Evolutionary conservation across 768 basidiomycete species (phyloP), one percentile per base, ranked within the genome.

Genomic region (Amanita thiersii): DNA sequence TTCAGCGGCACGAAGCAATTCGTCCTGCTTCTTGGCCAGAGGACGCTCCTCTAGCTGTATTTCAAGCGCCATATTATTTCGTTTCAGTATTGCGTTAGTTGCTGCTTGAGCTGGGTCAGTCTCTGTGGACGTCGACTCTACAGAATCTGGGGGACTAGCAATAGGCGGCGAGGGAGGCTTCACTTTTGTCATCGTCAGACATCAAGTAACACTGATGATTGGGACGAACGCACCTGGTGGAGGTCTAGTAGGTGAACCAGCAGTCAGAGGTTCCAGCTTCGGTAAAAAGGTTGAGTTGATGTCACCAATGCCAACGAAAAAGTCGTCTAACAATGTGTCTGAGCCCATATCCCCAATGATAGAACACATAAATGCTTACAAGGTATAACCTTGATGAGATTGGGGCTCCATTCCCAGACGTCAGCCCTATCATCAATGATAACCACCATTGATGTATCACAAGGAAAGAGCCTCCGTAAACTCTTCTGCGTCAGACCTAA

Each of bases 381-480:
- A 42, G 94, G 94, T 17, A 97, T 78, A 44, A 98, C 94, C 68
- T 97, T 94, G 57, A 98, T 75, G 28, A 99, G 71, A 61, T 99
- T 97, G 2, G 93, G 91, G 54, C 87, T 87, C 78, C 91, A 91
- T 54, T 91, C 88, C 96, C 96, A 99, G 23, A 99, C 94, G 56
- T 99, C 96, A 3, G 90, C 86, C 18, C 96, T 81, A 63, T 99
- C 96, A 61, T 99, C 96, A 45, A 99, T 98, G 52, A 99, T 87
- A 50, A 98, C 94, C 1, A 98, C 94, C 94, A 96, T 99, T 18
- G 89, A 91, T 28, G 88, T 91, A 61, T 98, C 94, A 43, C 88
- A 91, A 4, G 96, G 96, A 56, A 99, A 99, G 36, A 99, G 63
- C 20, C 96, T 73, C 56, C 90, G 81, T 17, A 99, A 62, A 55